phyloP scores from a whole-genome alignment of 2,329 filamentous ascomycete species.

The Elsinoe perseae region DNA sequence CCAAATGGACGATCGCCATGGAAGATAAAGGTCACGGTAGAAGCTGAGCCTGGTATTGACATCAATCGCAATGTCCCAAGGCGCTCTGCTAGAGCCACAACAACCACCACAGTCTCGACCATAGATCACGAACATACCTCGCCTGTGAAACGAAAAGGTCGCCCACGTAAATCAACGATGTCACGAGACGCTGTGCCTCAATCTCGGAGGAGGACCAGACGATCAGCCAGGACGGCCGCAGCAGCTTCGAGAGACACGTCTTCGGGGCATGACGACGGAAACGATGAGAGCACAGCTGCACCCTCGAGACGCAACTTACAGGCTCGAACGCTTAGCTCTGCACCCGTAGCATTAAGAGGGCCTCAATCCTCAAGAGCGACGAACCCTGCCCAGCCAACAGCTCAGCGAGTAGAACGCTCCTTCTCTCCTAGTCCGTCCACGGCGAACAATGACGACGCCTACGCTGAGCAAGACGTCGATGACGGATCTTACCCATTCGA shows the following conservation, averaged over 20 bases:
- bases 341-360: no score
- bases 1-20: constrained; percentile 37
- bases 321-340: no score
- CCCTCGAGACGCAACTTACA: not conserved
- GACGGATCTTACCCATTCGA: not conserved
- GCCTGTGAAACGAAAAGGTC: constrained; percentile 32
- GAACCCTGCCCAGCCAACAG: no score
- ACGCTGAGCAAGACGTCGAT: constrained; percentile 25
- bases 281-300: constrained; percentile 5
- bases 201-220: not conserved
- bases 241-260: not conserved
- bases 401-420: not conserved
- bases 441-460: not conserved
- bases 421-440: constrained; percentile 4
- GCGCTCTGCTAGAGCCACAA: constrained; percentile 21
- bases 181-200: not conserved
- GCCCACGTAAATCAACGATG: constrained; percentile 30
- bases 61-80: constrained; percentile 23
- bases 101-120: constrained; percentile 36
- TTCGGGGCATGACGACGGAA: not conserved
- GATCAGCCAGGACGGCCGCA: not conserved
- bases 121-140: constrained; percentile 33
- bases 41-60: constrained; percentile 35
- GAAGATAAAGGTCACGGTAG: constrained; percentile 44
- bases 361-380: no score